These are phyloP conservation scores for Picea glauca DNA, from an alignment of 75 land plant genomes.

Conservation along the genomic window DNA sequence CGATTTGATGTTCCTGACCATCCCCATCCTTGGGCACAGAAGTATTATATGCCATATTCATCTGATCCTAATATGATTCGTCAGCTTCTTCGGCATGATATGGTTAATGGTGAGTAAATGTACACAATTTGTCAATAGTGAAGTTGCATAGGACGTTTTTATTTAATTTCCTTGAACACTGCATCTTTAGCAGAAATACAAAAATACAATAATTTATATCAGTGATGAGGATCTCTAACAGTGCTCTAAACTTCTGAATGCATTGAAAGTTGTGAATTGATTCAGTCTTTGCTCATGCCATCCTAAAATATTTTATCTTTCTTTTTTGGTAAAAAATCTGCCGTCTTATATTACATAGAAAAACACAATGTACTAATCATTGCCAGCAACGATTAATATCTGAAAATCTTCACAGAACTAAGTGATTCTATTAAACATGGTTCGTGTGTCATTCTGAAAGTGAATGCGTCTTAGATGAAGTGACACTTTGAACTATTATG, in stretches of 20 bases:
- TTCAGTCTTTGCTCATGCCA: too few species aligned
- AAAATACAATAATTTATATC: neutral
- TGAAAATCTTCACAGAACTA: too few species aligned
- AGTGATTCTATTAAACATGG: too few species aligned
- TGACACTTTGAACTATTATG: too few species aligned
- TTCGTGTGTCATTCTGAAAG: too few species aligned
- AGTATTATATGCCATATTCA: constrained; percentile 82
- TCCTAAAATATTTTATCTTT: too few species aligned
- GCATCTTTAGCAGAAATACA: neutral
- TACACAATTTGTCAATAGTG: neutral
- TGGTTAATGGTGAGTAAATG: constrained; percentile 45
- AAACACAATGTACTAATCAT: too few species aligned
- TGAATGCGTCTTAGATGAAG: too few species aligned
- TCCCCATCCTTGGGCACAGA: constrained; percentile 94
- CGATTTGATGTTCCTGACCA: constrained; percentile 57
- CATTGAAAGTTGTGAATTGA: neutral
- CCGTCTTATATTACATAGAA: too few species aligned
- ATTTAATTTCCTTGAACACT: neutral
- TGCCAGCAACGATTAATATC: too few species aligned
- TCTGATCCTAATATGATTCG: constrained; percentile 54
- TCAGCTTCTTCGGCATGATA: constrained; percentile 45
- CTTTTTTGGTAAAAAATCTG: too few species aligned
- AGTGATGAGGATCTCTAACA: neutral
- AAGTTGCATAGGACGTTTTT: neutral
- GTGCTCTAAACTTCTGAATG: neutral